Percentiles rank a stretch among this genome's conserved stretches.
phyloP scores from a whole-genome alignment of 2,329 filamentous ascomycete species.

The Nothomitra cinnamomea region DNA sequence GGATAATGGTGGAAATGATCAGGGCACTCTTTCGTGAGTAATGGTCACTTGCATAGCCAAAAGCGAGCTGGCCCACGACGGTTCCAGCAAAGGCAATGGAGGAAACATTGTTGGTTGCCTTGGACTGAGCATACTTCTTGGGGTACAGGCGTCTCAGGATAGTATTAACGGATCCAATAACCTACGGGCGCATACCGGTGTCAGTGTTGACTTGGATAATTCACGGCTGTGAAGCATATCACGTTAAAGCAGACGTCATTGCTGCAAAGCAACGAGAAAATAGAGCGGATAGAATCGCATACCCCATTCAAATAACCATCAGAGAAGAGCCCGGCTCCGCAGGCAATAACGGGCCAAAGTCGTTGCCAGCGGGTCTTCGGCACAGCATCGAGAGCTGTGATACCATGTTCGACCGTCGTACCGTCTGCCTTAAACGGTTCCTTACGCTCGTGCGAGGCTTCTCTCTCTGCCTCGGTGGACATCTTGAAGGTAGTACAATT shows the following conservation, averaged over 20 bases:
- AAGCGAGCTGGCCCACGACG: conserved; percentile 63
- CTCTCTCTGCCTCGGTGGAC: not conserved
- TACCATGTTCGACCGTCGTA: not conserved
- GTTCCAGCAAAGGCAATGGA: conserved; percentile 79
- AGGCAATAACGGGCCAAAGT: conserved; percentile 64
- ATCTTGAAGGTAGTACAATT: not conserved
- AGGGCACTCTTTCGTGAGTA: conserved; percentile 74
- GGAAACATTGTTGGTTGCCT: conserved; percentile 55
- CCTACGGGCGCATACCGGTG: conserved; percentile 22
- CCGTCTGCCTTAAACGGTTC: not conserved
- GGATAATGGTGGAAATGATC: conserved; percentile 62
- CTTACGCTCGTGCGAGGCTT: not conserved
- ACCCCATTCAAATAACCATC: conserved; percentile 88
- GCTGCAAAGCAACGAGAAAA: not conserved
- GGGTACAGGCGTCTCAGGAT: conserved; percentile 54
- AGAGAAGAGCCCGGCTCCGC: conserved; percentile 76
- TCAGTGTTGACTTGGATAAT: not conserved
- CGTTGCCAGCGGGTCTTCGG: conserved; percentile 20
- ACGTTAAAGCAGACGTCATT: not conserved
- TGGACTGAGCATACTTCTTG: conserved; percentile 47
- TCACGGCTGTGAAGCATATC: not conserved
- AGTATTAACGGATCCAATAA: conserved; percentile 78
- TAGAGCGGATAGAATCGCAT: conserved; percentile 14
- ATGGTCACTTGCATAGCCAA: conserved; percentile 67
- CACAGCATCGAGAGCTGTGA: not conserved